These are phyloP conservation scores for Beta corolliflora DNA, from an alignment of 179 eudicot genomes.

Conservation along the genomic window DNA sequence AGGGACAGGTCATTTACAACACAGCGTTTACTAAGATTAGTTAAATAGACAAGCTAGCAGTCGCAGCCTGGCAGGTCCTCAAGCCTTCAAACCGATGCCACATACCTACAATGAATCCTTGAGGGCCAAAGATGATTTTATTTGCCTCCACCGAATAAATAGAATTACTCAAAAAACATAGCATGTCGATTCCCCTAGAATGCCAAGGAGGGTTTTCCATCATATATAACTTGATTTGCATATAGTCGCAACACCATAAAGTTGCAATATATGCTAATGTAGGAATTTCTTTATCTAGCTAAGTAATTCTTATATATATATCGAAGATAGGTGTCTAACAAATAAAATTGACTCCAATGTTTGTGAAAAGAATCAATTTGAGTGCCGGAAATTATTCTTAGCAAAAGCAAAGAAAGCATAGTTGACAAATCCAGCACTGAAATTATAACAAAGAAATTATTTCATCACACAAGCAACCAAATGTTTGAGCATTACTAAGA, in stretches of 20 bases:
- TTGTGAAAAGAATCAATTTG: background rate
- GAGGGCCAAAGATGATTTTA: background rate
- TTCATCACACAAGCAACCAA: conserved; percentile 5
- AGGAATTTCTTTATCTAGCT: background rate
- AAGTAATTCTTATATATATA: background rate
- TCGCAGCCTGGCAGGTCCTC: background rate
- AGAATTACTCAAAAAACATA: background rate
- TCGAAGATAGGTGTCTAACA: background rate
- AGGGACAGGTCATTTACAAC: too few species aligned
- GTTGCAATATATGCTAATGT: background rate
- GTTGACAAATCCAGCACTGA: background rate
- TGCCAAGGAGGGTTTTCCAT: background rate
- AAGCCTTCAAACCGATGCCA: background rate
- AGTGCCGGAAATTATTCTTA: background rate
- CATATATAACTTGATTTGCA: background rate
- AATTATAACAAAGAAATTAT: background rate
- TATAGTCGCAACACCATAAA: background rate
- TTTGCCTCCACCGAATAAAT: background rate
- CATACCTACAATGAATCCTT: background rate
- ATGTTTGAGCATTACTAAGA: conserved; percentile 6
- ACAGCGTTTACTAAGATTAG: background rate
- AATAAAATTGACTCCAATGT: background rate
- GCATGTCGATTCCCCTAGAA: background rate
- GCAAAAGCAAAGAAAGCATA: background rate
- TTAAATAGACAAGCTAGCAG: background rate